Evolutionary conservation across 140 eudicot genomes (phyloP).

Genomic region (Flaveria floridana): DNA sequence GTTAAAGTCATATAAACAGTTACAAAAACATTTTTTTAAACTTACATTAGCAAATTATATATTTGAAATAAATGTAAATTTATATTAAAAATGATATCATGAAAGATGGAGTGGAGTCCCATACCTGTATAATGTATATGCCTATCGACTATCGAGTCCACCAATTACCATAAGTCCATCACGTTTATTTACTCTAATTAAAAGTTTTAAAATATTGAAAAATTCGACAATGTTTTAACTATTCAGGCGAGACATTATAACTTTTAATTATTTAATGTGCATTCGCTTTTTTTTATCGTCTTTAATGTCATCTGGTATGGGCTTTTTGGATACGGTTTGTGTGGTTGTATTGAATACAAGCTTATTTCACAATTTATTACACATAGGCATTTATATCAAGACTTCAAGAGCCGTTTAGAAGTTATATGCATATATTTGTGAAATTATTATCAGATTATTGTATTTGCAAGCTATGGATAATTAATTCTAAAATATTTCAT

Average conservation of each 20-base stretch:
- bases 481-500: neutral
- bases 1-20: too few species aligned
- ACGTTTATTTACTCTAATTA: neutral
- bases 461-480: neutral
- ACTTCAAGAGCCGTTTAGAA: too few species aligned
- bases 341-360: neutral
- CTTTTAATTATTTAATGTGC: neutral
- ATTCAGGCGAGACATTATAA: neutral
- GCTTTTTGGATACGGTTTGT: neutral
- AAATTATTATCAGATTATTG: neutral
- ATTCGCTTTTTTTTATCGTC: neutral
- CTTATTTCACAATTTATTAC: neutral
- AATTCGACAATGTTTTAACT: neutral
- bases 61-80: neutral
- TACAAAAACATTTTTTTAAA: neutral
- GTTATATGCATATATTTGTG: neutral
- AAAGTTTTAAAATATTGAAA: neutral
- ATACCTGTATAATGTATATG: neutral
- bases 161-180: neutral
- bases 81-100: neutral
- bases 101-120: conserved; percentile 1
- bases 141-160: neutral
- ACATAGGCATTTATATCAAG: neutral
- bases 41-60: neutral
- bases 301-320: neutral